A percentile compares a stretch with the other conserved stretches of the same genome.
Evolutionary conservation across 2,329 filamentous ascomycete genomes (phyloP).

Genomic region (Xylariaceae sp.): DNA sequence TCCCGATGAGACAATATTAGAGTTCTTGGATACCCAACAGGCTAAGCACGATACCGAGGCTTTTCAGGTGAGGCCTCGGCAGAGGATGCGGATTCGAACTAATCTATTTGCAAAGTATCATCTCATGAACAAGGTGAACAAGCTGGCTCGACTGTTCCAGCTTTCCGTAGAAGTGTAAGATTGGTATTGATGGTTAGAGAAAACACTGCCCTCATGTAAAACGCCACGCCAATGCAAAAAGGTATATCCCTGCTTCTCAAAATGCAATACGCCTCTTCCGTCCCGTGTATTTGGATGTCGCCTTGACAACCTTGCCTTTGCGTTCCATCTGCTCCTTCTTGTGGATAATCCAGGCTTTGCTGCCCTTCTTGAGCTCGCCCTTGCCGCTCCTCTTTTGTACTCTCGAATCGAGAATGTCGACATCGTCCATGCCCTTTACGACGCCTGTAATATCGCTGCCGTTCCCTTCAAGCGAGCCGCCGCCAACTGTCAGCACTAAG

Average conservation of each 20-base stretch:
- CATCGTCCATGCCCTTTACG: constrained; percentile 85
- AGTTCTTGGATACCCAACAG: background rate
- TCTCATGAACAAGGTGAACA: too few species aligned
- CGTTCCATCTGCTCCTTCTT: constrained; percentile 94
- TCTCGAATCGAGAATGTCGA: constrained; percentile 79
- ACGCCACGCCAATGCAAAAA: constrained; percentile 41
- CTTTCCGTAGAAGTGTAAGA: too few species aligned
- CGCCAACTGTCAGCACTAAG: constrained; percentile 88
- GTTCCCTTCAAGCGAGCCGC: constrained; percentile 53
- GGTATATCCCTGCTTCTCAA: constrained; percentile 47
- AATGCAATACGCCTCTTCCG: constrained; percentile 83
- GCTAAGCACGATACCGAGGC: background rate
- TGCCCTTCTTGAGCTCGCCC: constrained; percentile 75
- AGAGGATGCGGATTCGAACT: too few species aligned
- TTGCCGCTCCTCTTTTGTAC: constrained; percentile 57
- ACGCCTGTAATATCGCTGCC: constrained; percentile 88
- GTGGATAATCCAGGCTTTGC: constrained; percentile 81
- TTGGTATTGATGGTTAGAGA: constrained; percentile 10
- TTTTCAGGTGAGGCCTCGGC: too few species aligned
- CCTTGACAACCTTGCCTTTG: constrained; percentile 94
- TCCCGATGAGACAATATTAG: background rate
- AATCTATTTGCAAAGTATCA: too few species aligned
- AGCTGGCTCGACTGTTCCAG: too few species aligned
- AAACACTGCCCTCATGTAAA: constrained; percentile 16
- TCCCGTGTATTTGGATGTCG: constrained; percentile 91